phyloP scores from a whole-genome alignment of 768 basidiomycete genomes.

The Clavaria fumosa region DNA sequence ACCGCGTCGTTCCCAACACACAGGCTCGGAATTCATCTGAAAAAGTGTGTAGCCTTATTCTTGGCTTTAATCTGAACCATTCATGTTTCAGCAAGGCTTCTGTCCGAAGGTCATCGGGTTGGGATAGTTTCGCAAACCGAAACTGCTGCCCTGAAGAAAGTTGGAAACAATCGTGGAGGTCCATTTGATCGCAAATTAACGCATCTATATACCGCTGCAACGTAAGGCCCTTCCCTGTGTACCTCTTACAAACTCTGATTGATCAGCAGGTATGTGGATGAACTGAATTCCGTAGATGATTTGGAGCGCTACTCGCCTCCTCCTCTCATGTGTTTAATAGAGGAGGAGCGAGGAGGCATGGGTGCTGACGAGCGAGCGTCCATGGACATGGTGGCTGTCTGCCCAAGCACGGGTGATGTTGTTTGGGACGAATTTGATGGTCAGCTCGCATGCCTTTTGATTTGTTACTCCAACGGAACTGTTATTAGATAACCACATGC shows the following conservation, averaged over 20 bases:
- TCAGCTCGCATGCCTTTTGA: slow-evolving; percentile 12
- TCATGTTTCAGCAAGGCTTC: slow-evolving; percentile 29
- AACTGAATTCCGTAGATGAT: slow-evolving; percentile 53
- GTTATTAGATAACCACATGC: slow-evolving; percentile 56
- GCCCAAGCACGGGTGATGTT: slow-evolving; percentile 84
- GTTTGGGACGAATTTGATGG: slow-evolving; percentile 87
- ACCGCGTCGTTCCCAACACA: slow-evolving; percentile 62
- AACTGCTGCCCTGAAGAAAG: slow-evolving; percentile 82
- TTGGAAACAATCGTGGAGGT: slow-evolving; percentile 53
- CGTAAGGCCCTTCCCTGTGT: slow-evolving; percentile 33
- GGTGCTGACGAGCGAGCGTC: slow-evolving; percentile 21
- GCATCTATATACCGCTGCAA: slow-evolving; percentile 73
- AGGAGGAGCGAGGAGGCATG: slow-evolving; percentile 28
- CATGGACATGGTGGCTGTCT: slow-evolving; percentile 65
- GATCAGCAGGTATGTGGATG: slow-evolving; percentile 64
- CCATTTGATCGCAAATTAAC: slow-evolving; percentile 64
- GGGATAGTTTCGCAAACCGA: slow-evolving; percentile 74
- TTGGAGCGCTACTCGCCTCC: slow-evolving; percentile 40
- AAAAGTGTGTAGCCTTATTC: slow-evolving; percentile 62
- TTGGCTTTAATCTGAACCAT: too few relatives aligned
- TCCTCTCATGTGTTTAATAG: slow-evolving; percentile 58
- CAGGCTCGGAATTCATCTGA: slow-evolving; percentile 53
- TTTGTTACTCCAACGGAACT: not conserved
- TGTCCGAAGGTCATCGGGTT: slow-evolving; percentile 69
- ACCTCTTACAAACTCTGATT: slow-evolving; percentile 2